Evolutionary conservation across 129 eudicot genomes (phyloP).

Genomic region (Oenanthe sinensis): DNA sequence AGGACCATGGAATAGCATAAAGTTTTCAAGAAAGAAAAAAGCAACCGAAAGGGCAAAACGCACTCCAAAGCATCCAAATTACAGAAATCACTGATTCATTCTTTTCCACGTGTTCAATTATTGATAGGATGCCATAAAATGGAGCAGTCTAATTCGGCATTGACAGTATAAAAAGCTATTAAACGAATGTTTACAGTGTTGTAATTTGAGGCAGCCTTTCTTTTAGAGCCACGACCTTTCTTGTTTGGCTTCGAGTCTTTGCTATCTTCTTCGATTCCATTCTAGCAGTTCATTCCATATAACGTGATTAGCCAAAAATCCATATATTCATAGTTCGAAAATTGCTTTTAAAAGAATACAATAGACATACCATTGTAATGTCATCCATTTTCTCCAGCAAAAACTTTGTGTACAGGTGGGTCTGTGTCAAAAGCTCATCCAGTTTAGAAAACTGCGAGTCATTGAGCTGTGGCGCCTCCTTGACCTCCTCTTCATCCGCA

Average conservation of each 20-base stretch:
- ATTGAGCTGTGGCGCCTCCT: slow-evolving; percentile 49
- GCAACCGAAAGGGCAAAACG: background rate
- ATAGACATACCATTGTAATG: slow-evolving; percentile 45
- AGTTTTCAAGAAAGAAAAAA: background rate
- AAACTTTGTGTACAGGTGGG: slow-evolving; percentile 88
- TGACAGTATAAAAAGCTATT: background rate
- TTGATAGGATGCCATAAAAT: background rate
- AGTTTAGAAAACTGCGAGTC: slow-evolving; percentile 74
- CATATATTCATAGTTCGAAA: background rate
- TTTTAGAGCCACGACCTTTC: slow-evolving; percentile 72
- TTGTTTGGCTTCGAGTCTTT: slow-evolving; percentile 36
- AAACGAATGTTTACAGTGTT: slow-evolving; percentile 37
- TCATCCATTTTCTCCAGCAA: slow-evolving; percentile 93
- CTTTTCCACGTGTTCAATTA: background rate
- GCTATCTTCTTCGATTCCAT: slow-evolving; percentile 49
- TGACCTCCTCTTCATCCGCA: slow-evolving; percentile 24
- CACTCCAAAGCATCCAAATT: background rate
- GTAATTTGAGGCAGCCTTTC: slow-evolving; percentile 49
- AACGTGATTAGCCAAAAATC: slow-evolving; percentile 11
- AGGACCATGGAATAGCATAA: background rate
- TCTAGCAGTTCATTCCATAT: slow-evolving; percentile 30
- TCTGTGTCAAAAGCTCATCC: slow-evolving; percentile 89
- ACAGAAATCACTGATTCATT: background rate
- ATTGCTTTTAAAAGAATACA: background rate
- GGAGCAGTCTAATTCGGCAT: no score